These are phyloP conservation scores for Vitis rotundifolia DNA, from an alignment of 164 flowering plant species.

Conservation along the genomic window DNA sequence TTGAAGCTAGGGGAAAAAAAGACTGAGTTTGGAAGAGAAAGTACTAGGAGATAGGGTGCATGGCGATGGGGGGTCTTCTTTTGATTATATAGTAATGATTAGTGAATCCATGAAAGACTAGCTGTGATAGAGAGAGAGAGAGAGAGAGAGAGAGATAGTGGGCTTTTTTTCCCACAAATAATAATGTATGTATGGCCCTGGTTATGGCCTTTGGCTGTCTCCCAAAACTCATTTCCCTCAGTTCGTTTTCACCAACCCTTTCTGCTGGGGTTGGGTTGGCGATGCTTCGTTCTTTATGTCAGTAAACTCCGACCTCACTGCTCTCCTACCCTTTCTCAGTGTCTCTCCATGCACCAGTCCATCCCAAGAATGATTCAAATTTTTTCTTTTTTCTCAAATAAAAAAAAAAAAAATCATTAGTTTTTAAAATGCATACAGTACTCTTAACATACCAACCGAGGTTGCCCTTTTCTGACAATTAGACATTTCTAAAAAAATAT, in stretches of 20 bases:
- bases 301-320: neutral
- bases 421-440: too few species aligned
- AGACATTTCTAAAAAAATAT: too few species aligned
- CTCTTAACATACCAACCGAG: too few species aligned
- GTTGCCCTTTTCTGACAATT: too few species aligned
- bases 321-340: neutral
- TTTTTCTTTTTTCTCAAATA: neutral
- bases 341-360: too few species aligned
- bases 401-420: neutral
- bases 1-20: constrained; percentile 17
- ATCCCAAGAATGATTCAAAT: too few species aligned
- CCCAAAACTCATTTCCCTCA: constrained; percentile 7
- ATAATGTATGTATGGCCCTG: constrained; percentile 1
- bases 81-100: constrained; percentile 52
- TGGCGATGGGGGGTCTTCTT: constrained; percentile 21
- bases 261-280: constrained; percentile 10
- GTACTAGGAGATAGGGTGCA: neutral
- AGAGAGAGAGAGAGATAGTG: constrained; percentile 3
- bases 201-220: constrained; percentile 6
- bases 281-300: neutral
- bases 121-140: neutral
- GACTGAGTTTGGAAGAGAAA: constrained; percentile 34
- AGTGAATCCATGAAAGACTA: constrained; percentile 33
- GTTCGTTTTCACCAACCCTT: constrained; percentile 36
- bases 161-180: constrained; percentile 1